These are phyloP conservation scores for Narthecium ossifragum DNA, from an alignment of 106 monocot genomes.

Conservation along the genomic window DNA sequence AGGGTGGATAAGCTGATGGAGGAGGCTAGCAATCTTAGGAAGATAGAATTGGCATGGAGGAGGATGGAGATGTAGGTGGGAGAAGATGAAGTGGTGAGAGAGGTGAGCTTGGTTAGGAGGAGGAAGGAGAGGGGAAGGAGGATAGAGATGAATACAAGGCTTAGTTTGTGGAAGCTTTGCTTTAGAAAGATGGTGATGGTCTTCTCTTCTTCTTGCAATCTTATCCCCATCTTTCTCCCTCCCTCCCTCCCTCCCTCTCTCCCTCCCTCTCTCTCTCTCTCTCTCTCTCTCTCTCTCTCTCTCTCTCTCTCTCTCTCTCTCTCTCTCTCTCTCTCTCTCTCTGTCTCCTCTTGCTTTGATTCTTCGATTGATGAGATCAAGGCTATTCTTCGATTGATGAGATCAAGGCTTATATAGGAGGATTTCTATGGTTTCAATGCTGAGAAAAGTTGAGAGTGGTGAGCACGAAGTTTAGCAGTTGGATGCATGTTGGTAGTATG, in stretches of 20 bases:
- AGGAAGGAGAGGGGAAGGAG: constrained; percentile 10
- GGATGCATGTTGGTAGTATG: background rate
- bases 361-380: no score
- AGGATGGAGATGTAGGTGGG: background rate
- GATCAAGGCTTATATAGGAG: background rate
- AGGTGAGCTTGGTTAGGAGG: background rate
- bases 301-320: no score
- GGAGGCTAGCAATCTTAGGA: background rate
- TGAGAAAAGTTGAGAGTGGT: background rate
- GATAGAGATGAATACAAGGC: constrained; percentile 2
- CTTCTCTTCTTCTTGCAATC: background rate
- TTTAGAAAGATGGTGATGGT: background rate
- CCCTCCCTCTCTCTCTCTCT: no score
- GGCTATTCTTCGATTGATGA: no score
- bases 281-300: no score
- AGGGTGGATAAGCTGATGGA: background rate
- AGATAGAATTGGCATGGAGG: background rate
- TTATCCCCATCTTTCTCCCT: no score
- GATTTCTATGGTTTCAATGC: background rate
- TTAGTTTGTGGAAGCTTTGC: constrained; percentile 2
- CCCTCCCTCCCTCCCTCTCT: no score
- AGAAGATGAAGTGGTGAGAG: background rate
- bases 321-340: no score
- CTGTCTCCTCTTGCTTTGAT: no score
- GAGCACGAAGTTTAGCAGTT: background rate